Conservation (phyloP, 148 eudicot species). For the Fagopyrum esculentum region DNA sequence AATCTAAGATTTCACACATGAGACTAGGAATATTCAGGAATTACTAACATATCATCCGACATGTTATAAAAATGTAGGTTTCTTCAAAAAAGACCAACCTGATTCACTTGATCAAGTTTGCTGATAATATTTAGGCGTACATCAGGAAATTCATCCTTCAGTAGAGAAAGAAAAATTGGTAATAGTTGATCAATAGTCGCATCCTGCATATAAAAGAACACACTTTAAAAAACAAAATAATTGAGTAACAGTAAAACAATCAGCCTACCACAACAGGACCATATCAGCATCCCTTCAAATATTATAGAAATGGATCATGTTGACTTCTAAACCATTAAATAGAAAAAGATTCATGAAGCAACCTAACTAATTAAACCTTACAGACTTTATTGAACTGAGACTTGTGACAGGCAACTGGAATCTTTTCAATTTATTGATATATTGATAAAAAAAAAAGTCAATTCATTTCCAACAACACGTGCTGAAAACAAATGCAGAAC, state of each 20-base stretch:
- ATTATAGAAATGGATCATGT: not conserved
- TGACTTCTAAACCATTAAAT: not conserved
- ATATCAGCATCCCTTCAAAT: not conserved
- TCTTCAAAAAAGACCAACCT: slow-evolving; percentile 37
- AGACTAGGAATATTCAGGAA: not conserved
- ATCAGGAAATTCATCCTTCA: slow-evolving; percentile 98
- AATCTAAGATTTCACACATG: not conserved
- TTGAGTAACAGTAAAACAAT: not conserved
- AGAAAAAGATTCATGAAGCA: not conserved
- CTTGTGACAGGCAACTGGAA: not conserved
- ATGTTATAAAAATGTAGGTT: not conserved
- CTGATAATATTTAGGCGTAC: slow-evolving; percentile 96
- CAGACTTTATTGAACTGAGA: not conserved
- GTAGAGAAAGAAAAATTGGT: slow-evolving; percentile 87
- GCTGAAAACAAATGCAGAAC: not conserved
- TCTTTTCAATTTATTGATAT: not conserved
- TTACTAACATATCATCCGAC: not conserved
- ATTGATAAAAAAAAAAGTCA: not conserved
- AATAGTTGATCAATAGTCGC: slow-evolving; percentile 97
- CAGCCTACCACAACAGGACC: not conserved
- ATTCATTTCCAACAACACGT: not conserved
- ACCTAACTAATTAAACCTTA: not conserved
- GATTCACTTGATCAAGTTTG: slow-evolving; percentile 99
- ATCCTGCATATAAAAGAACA: slow-evolving; percentile 43
- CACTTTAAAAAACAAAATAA: not conserved